These are phyloP conservation scores for Tricholoma terreum DNA, from an alignment of 768 basidiomycete genomes.

Conservation along the genomic window DNA sequence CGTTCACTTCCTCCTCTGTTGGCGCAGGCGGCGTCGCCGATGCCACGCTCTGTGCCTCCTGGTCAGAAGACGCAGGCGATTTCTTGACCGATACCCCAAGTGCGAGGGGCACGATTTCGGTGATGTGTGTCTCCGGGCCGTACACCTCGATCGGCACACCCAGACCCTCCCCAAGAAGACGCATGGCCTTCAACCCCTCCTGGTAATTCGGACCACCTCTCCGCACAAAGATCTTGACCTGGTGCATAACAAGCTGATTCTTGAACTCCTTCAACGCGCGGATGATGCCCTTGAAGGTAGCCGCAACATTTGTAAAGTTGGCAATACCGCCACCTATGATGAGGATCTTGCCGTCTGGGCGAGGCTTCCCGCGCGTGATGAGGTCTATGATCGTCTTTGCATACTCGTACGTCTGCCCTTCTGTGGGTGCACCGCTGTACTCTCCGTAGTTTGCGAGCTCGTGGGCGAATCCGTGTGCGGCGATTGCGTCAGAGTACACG, in stretches of 20 bases:
- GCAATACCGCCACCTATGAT: constrained; percentile 99
- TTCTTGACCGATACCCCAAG: constrained; percentile 74
- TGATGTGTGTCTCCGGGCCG: constrained; percentile 98
- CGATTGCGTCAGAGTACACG: constrained; percentile 76
- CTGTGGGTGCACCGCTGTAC: constrained; percentile 97
- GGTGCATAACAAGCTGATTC: constrained; percentile 73
- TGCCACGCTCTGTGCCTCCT: constrained; percentile 34
- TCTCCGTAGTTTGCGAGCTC: constrained; percentile 99
- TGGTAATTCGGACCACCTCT: constrained; percentile 99
- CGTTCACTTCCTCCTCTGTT: constrained; percentile 35
- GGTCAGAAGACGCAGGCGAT: constrained; percentile 16
- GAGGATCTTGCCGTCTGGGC: constrained; percentile 91
- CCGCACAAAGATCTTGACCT: constrained; percentile 94
- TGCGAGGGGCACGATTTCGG: constrained; percentile 97
- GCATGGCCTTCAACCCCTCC: constrained; percentile 96
- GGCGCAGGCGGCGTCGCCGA: constrained; percentile 36
- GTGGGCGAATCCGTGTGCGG: constrained; percentile 91
- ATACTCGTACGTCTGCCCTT: constrained; percentile 99
- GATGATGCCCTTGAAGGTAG: constrained; percentile 99
- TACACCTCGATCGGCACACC: constrained; percentile 97
- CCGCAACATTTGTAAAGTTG: constrained; percentile 99
- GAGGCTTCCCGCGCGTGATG: constrained; percentile 85
- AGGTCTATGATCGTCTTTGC: constrained; percentile 98
- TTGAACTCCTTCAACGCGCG: constrained; percentile 94
- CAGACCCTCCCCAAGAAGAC: constrained; percentile 92